Evolutionary conservation across 2,329 filamentous ascomycete genomes (phyloP).

Genomic region (Talaromyces albobiverticillius): DNA sequence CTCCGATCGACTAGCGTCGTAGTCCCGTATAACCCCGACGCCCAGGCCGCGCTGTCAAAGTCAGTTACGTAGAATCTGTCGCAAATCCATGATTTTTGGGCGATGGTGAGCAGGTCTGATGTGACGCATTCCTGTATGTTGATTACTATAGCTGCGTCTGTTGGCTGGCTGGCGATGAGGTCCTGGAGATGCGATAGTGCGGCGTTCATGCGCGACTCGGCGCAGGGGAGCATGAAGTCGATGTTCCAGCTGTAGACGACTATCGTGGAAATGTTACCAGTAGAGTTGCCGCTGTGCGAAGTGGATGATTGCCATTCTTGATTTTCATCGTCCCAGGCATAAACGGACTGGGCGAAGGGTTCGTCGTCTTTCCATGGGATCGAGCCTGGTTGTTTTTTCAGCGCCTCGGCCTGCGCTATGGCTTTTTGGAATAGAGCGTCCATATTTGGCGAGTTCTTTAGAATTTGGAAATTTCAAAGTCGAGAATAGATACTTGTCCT

Average conservation of each 20-base stretch:
- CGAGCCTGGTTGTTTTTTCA: background rate
- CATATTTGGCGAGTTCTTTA: background rate
- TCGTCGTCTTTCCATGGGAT: conserved; percentile 21
- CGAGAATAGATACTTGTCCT: no score
- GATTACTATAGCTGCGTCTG: conserved; percentile 37
- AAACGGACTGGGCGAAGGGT: conserved; percentile 21
- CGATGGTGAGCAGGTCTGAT: conserved; percentile 46
- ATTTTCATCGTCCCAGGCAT: conserved; percentile 16
- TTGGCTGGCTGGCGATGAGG: conserved; percentile 19
- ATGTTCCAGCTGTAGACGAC: conserved; percentile 44
- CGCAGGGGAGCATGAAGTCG: conserved; percentile 42
- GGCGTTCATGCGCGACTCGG: conserved; percentile 39
- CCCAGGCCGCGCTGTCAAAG: conserved; percentile 43
- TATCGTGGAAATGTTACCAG: background rate
- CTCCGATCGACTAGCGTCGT: conserved; percentile 51
- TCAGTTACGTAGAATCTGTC: conserved; percentile 51
- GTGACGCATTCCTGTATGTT: conserved; percentile 54
- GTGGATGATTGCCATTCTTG: conserved; percentile 15
- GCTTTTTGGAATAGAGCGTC: conserved; percentile 1
- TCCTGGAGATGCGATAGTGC: conserved; percentile 39
- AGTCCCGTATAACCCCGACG: conserved; percentile 50
- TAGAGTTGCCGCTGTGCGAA: background rate
- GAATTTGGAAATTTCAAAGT: no score
- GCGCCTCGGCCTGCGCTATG: background rate
- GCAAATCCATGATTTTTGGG: conserved; percentile 47